A percentile compares a stretch with the other conserved stretches of the same genome.
phyloP scores from a whole-genome alignment of 768 basidiomycete species.

The Leccinum broughii region DNA sequence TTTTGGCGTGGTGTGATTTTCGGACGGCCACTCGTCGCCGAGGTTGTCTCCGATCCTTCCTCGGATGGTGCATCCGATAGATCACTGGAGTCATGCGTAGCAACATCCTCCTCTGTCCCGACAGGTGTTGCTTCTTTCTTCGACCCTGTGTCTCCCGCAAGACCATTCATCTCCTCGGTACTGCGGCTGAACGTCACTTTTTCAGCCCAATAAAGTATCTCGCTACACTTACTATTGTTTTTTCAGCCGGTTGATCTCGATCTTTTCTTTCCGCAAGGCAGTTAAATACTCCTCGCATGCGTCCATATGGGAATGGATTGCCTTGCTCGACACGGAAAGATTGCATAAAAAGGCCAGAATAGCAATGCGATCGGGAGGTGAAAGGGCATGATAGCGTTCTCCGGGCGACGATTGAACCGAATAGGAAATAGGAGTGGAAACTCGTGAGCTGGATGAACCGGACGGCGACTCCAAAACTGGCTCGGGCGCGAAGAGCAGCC shows the following conservation, averaged over 20 bases:
- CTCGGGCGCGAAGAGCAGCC: slow-evolving; percentile 71
- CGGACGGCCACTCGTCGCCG: slow-evolving; percentile 40
- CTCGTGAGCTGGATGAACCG: slow-evolving; percentile 48
- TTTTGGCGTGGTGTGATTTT: slow-evolving; percentile 52
- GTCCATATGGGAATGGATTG: slow-evolving; percentile 87
- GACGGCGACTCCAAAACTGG: slow-evolving; percentile 39
- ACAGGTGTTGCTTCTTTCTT: slow-evolving; percentile 48
- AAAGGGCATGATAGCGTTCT: slow-evolving; percentile 72
- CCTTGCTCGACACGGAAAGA: slow-evolving; percentile 86
- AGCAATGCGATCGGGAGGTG: slow-evolving; percentile 77
- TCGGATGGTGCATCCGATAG: slow-evolving; percentile 71
- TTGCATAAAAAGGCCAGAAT: slow-evolving; percentile 90
- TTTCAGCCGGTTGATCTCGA: slow-evolving; percentile 88
- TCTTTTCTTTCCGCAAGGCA: slow-evolving; percentile 91
- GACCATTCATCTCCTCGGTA: slow-evolving; percentile 69
- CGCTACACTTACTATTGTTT: slow-evolving; percentile 74
- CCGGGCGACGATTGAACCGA: slow-evolving; percentile 51
- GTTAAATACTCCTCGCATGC: slow-evolving; percentile 87
- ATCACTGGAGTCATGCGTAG: slow-evolving; percentile 68
- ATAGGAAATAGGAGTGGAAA: slow-evolving; percentile 47
- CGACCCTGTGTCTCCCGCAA: slow-evolving; percentile 51
- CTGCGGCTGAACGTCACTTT: slow-evolving; percentile 38
- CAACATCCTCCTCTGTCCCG: slow-evolving; percentile 51
- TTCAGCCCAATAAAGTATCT: slow-evolving; percentile 9
- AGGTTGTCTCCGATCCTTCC: slow-evolving; percentile 59